Evolutionary conservation across 2,329 filamentous ascomycete species (phyloP), one percentile per base, ranked within the genome.

Genomic region (Acephala macrosclerotiorum): DNA sequence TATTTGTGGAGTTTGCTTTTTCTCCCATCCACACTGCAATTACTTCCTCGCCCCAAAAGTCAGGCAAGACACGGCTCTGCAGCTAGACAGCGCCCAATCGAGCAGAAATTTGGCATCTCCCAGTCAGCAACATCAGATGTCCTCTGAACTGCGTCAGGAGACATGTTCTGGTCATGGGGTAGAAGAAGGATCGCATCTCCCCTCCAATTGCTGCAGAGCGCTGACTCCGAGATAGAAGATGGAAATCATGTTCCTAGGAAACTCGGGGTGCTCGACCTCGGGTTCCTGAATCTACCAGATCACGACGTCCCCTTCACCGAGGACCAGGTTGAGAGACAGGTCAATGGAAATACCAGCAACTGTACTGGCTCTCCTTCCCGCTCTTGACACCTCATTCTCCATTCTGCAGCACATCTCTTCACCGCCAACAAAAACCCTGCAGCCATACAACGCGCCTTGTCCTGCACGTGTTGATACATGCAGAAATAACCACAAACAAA

Each of bases 251-350:
- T 11, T 57, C 33, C 29, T 38, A 38, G 29, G 55, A 16, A 38
- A 16, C 20, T 22, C 1, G 29, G 12, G n/a, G 12, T 29, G 25
- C 45, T 63, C 20, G 20, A 64, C 57, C 57, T 64, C 62, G 62
- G 62, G 62, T 64, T 60, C 62, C 62, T 64, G 57, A 26, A 58
- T 58, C 25, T 18, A 45, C 9, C 11, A 29, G 35, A 55, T 29
- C n/a, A 14, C 4, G 18, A 11, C 22, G 29, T 38, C 61, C 61
- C 12, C 53, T 58, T 58, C 55, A 42, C 61, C 61, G 61, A 63
- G 40, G 8, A 40, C 42, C 53, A 55, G 61, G 42, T 53, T 9
- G 25, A 53, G 49, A n/a, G 49, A 16, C 25, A n/a, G n/a, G n/a
- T n/a, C n/a, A n/a, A 14, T 9, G 11, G 18, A 42, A 42, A n/a